Conservation (phyloP, 148 eudicot species). For the Rheum nobile region DNA sequence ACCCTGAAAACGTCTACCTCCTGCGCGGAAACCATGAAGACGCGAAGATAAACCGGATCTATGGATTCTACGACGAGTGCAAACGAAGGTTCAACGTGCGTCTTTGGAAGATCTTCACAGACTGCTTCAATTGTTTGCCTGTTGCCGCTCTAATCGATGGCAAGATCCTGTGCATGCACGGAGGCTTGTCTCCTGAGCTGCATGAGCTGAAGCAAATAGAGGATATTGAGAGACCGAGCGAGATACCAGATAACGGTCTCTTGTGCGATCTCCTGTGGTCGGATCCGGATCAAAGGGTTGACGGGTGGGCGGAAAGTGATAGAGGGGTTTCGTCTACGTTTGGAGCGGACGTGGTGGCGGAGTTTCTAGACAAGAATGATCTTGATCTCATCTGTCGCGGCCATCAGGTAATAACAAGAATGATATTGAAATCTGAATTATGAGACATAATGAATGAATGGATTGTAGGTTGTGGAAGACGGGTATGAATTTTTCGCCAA, state of each 20-base stretch:
- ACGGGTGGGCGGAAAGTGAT: conserved; percentile 88
- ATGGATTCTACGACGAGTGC: conserved; percentile 91
- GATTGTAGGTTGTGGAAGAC: conserved; percentile 84
- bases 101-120: conserved; percentile 91
- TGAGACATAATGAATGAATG: not conserved
- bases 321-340: conserved; percentile 85
- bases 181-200: conserved; percentile 75
- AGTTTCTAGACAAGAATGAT: conserved; percentile 62
- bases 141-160: conserved; percentile 71
- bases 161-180: conserved; percentile 85
- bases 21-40: conserved; percentile 88
- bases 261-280: conserved; percentile 90
- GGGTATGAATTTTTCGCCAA: conserved; percentile 87
- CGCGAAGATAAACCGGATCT: conserved; percentile 74
- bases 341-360: conserved; percentile 64
- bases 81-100: conserved; percentile 89
- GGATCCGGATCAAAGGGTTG: conserved; percentile 52
- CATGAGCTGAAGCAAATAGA: conserved; percentile 50
- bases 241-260: conserved; percentile 71
- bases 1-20: conserved; percentile 62
- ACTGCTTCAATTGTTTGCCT: conserved; percentile 85
- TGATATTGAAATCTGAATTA: too few relatives aligned
- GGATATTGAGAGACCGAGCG: conserved; percentile 62
- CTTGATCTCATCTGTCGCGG: conserved; percentile 83
- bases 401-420: conserved; percentile 51